Evolutionary conservation across 2,329 filamentous ascomycete species (phyloP).

Genomic region (Thermomyces lanuginosus): DNA sequence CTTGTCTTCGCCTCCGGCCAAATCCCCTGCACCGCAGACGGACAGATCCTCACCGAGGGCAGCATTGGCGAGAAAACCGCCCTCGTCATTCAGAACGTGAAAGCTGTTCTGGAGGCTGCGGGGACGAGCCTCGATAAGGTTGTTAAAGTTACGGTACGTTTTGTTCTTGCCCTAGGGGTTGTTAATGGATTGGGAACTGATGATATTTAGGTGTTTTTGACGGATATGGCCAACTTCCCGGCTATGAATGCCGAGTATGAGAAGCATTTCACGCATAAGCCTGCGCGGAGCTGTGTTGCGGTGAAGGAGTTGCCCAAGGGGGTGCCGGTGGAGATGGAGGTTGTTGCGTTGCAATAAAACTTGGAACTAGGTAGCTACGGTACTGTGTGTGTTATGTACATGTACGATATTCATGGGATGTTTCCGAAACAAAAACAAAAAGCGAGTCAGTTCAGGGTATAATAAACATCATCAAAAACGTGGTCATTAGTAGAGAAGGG

Average conservation of each 20-base stretch:
- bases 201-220: slow-evolving; percentile 52
- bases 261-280: slow-evolving; percentile 52
- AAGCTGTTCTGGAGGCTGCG: slow-evolving; percentile 66
- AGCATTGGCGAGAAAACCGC: slow-evolving; percentile 53
- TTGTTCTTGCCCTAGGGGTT: neutral
- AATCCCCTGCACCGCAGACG: slow-evolving; percentile 53
- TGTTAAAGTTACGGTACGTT: slow-evolving; percentile 59
- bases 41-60: slow-evolving; percentile 42
- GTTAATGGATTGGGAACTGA: neutral
- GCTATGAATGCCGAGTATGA: slow-evolving; percentile 61
- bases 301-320: slow-evolving; percentile 47
- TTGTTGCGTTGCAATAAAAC: slow-evolving; percentile 37
- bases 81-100: slow-evolving; percentile 61
- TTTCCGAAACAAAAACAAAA: no score
- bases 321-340: slow-evolving; percentile 50
- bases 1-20: slow-evolving; percentile 58
- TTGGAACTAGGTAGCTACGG: neutral
- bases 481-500: no score
- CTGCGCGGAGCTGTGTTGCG: slow-evolving; percentile 46
- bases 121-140: slow-evolving; percentile 63
- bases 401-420: no score
- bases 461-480: no score
- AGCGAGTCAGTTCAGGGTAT: no score
- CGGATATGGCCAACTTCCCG: slow-evolving; percentile 77
- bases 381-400: no score